These are phyloP conservation scores for Gyrodon lividus DNA, from an alignment of 768 basidiomycete species.

Conservation along the genomic window DNA sequence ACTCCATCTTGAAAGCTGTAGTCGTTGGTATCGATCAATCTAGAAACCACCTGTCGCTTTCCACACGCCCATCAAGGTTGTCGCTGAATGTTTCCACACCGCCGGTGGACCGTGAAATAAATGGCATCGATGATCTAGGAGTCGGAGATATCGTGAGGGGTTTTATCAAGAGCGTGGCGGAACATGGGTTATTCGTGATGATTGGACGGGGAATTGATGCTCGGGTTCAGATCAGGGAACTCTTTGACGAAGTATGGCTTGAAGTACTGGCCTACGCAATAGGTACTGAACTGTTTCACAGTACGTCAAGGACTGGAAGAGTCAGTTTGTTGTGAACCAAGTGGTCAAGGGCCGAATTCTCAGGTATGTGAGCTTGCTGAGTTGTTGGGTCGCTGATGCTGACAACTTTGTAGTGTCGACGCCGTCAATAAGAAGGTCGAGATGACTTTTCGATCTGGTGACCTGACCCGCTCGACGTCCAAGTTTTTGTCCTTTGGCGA, in stretches of 20 bases:
- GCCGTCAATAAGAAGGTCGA: slow-evolving; percentile 76
- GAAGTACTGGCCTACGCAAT: not conserved
- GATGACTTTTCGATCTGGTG: slow-evolving; percentile 79
- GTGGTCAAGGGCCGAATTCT: slow-evolving; percentile 85
- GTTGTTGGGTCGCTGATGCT: slow-evolving; percentile 2
- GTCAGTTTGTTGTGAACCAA: slow-evolving; percentile 73
- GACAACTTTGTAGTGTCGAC: slow-evolving; percentile 57
- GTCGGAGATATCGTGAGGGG: slow-evolving; percentile 79
- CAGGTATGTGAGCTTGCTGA: slow-evolving; percentile 44
- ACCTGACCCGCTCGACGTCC: slow-evolving; percentile 40
- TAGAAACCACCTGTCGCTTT: slow-evolving; percentile 72
- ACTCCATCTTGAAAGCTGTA: slow-evolving; percentile 65
- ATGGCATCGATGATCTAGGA: slow-evolving; percentile 57
- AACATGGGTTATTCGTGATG: slow-evolving; percentile 87
- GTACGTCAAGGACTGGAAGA: slow-evolving; percentile 97
- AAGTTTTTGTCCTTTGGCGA: slow-evolving; percentile 47
- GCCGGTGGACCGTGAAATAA: slow-evolving; percentile 69
- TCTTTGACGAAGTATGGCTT: slow-evolving; percentile 74
- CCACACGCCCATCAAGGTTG: slow-evolving; percentile 73
- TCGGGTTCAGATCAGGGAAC: slow-evolving; percentile 88
- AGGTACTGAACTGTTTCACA: slow-evolving; percentile 32
- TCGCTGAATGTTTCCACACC: slow-evolving; percentile 46
- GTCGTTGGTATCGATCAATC: slow-evolving; percentile 69
- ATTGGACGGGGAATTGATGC: slow-evolving; percentile 84
- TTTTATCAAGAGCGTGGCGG: slow-evolving; percentile 83